These are phyloP conservation scores for Paradendryphiella salina DNA, from an alignment of 2,329 filamentous ascomycete species.

Conservation along the genomic window DNA sequence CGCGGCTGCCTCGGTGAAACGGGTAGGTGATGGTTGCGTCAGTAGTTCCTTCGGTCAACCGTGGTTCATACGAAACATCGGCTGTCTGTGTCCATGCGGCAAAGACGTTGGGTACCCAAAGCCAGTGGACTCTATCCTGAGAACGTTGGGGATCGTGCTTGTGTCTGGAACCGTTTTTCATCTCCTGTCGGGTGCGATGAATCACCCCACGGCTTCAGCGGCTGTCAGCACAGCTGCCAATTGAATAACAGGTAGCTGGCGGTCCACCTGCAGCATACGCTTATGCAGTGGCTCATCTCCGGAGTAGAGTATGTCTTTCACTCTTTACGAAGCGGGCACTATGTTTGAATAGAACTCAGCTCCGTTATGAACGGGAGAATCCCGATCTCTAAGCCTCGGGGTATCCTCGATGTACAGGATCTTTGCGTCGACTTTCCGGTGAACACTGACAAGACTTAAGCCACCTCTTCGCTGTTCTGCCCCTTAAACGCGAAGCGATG, in stretches of 20 bases:
- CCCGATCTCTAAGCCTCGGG: neutral
- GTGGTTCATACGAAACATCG: conserved; percentile 5
- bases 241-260: too few species aligned
- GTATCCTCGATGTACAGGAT: neutral
- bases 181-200: neutral
- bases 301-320: too few species aligned
- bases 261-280: too few species aligned
- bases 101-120: conserved; percentile 11
- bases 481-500: neutral
- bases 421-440: neutral
- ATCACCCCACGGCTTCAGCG: neutral
- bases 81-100: conserved; percentile 4
- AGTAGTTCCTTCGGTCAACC: neutral
- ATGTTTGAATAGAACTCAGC: too few species aligned
- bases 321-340: too few species aligned
- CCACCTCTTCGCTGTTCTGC: neutral
- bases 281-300: too few species aligned
- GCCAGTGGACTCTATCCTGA: conserved; percentile 1
- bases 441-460: neutral
- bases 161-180: neutral
- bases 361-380: neutral
- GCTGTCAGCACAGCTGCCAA: neutral
- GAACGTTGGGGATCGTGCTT: conserved; percentile 6
- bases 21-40: conserved; percentile 9
- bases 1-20: conserved; percentile 4